Evolutionary conservation across 306 rosid genomes (phyloP).

Genomic region (Sesbania bispinosa): DNA sequence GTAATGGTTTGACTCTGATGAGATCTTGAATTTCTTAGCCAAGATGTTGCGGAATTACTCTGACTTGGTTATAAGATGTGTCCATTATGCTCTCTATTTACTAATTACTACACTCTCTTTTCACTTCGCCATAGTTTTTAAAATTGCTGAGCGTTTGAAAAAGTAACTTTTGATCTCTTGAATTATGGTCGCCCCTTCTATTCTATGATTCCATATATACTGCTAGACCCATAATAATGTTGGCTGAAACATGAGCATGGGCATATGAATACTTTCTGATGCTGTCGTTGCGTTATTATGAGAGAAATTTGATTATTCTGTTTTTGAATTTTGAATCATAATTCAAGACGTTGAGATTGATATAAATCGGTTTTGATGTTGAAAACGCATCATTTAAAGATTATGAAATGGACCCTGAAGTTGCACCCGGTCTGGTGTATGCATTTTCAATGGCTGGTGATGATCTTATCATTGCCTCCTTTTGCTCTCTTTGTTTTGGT

Average conservation of each 20-base stretch:
- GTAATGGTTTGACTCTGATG: background rate
- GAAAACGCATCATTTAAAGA: no score
- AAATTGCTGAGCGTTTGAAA: background rate
- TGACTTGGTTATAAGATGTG: background rate
- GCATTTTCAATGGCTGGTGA: no score
- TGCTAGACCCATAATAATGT: background rate
- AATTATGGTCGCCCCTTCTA: background rate
- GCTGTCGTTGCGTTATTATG: background rate
- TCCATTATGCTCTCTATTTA: background rate
- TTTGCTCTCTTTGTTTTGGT: no score
- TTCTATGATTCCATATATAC: background rate
- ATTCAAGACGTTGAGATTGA: background rate
- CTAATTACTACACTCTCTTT: background rate
- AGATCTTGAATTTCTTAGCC: background rate
- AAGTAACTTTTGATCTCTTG: background rate
- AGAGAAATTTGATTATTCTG: background rate
- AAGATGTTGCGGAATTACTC: background rate
- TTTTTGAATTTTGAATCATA: background rate
- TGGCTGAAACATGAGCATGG: no score
- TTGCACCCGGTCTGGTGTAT: background rate
- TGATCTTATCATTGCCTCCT: background rate
- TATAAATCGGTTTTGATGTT: background rate
- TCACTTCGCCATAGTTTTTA: background rate
- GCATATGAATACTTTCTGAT: background rate
- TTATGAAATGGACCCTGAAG: conserved; percentile 17